phyloP scores from a whole-genome alignment of 441 rosid genomes.

The Mallotus repandus region DNA sequence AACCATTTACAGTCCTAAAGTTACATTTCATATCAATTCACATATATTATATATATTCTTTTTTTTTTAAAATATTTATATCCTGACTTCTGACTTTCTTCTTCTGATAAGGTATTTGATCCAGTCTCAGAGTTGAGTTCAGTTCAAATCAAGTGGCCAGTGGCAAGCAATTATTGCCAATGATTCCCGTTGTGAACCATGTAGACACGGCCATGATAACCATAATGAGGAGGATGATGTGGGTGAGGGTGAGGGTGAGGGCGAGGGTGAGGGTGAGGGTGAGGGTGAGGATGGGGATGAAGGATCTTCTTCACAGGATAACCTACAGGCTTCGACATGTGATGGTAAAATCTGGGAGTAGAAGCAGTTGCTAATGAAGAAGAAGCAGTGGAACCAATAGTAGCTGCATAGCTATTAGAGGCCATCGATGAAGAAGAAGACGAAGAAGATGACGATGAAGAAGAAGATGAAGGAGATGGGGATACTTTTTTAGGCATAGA shows the following conservation, averaged over 20 bases:
- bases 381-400: not conserved
- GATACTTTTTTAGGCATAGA: conserved; percentile 39
- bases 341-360: conserved; percentile 40
- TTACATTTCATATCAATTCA: conserved; percentile 24
- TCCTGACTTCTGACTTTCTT: not conserved
- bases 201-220: conserved; percentile 43
- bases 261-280: no score
- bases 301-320: conserved; percentile 40
- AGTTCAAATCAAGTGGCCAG: not conserved
- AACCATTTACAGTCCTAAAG: conserved; percentile 43
- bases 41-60: not conserved
- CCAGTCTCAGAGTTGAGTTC: not conserved
- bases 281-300: conserved; percentile 11
- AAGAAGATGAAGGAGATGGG: conserved; percentile 32
- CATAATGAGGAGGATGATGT: conserved; percentile 18
- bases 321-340: conserved; percentile 33
- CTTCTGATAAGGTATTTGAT: not conserved
- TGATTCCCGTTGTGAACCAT: conserved; percentile 60
- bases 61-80: not conserved
- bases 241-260: no score
- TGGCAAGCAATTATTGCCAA: conserved; percentile 50
- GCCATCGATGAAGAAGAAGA: conserved; percentile 21
- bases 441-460: conserved; percentile 2
- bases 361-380: conserved; percentile 21
- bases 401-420: conserved; percentile 26